Conservation (phyloP, 306 rosid species). For the Begonia masoniana region DNA sequence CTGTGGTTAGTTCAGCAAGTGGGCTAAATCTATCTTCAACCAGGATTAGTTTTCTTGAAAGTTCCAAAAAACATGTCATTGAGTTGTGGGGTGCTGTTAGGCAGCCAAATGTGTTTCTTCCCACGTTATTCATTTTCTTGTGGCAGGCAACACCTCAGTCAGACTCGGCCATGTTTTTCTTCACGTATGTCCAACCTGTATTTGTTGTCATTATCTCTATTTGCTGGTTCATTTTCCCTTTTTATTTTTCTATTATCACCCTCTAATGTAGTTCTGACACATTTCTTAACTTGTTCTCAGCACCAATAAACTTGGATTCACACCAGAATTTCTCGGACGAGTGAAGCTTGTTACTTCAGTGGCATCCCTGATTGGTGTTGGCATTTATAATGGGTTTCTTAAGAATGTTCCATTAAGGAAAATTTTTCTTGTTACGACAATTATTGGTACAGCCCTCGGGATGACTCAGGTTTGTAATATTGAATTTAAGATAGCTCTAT, state of each 20-base stretch:
- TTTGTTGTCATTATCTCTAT: slow-evolving; percentile 7
- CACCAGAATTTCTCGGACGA: slow-evolving; percentile 85
- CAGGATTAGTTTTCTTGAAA: slow-evolving; percentile 37
- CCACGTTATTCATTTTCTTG: slow-evolving; percentile 80
- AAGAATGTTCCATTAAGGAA: slow-evolving; percentile 70
- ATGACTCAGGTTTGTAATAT: slow-evolving; percentile 64
- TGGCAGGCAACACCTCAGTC: slow-evolving; percentile 99
- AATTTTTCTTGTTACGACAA: slow-evolving; percentile 57
- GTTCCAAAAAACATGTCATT: slow-evolving; percentile 53
- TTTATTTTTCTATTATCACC: slow-evolving; percentile 5
- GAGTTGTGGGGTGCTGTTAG: slow-evolving; percentile 68
- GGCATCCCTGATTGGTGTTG: slow-evolving; percentile 90
- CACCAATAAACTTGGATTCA: slow-evolving; percentile 86
- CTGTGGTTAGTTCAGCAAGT: slow-evolving; percentile 26
- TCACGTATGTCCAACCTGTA: slow-evolving; percentile 45
- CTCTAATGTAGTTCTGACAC: slow-evolving; percentile 5
- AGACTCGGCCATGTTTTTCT: slow-evolving; percentile 97
- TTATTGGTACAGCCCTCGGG: slow-evolving; percentile 75
- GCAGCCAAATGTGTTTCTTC: slow-evolving; percentile 71
- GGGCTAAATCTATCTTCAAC: slow-evolving; percentile 28
- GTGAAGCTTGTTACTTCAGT: slow-evolving; percentile 92
- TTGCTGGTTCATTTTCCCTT: slow-evolving; percentile 8
- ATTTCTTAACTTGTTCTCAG: slow-evolving; percentile 30
- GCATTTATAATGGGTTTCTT: slow-evolving; percentile 81
- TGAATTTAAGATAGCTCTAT: too few relatives aligned